A percentile compares a stretch with the other conserved stretches of the same genome.
Evolutionary conservation across 2,329 filamentous ascomycete genomes (phyloP).

Genomic region (Daldinia sp.): DNA sequence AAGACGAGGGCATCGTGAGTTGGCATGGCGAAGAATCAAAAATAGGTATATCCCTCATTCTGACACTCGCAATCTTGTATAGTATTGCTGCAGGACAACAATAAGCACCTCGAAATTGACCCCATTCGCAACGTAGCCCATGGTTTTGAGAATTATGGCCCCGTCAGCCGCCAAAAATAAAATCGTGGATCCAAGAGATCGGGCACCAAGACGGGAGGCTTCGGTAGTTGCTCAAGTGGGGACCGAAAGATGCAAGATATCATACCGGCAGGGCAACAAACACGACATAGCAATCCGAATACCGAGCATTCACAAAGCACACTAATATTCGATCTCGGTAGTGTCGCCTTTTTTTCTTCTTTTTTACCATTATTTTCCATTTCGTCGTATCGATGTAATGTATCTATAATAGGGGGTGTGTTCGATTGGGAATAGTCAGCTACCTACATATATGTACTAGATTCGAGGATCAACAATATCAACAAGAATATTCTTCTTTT

Average conservation of each 20-base stretch:
- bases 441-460: conserved; percentile 22
- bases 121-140: conserved; percentile 5
- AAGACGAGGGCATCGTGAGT: background rate
- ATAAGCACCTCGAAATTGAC: background rate
- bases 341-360: too few relatives aligned
- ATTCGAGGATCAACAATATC: conserved; percentile 19
- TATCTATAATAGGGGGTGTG: conserved; percentile 6
- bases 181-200: background rate
- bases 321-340: too few relatives aligned
- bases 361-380: too few relatives aligned
- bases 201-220: conserved; percentile 11
- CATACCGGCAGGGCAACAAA: too few relatives aligned
- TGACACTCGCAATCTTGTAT: background rate
- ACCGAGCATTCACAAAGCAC: too few relatives aligned
- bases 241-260: background rate
- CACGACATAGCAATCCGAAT: background rate
- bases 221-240: background rate
- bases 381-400: background rate
- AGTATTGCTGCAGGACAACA: conserved; percentile 3
- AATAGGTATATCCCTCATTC: background rate
- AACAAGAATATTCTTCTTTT: conserved; percentile 13
- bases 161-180: background rate
- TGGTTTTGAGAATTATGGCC: conserved; percentile 1
- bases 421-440: conserved; percentile 8
- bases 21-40: conserved; percentile 6